These are phyloP conservation scores for Hericium coralloides DNA, from an alignment of 768 basidiomycete genomes.

Conservation along the genomic window DNA sequence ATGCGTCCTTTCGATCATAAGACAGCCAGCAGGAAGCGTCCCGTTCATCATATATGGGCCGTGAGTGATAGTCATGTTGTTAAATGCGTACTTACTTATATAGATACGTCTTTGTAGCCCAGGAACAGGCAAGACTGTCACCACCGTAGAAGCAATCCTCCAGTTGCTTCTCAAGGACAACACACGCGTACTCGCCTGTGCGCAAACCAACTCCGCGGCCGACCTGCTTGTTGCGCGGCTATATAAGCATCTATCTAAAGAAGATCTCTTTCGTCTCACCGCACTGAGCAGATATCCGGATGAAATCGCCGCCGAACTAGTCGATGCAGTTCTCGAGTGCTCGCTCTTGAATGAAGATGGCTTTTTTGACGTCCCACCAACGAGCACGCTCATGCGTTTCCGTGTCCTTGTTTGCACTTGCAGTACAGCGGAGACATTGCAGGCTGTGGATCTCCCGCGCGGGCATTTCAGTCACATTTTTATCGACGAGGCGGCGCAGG, in stretches of 20 bases:
- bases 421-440: constrained; percentile 40
- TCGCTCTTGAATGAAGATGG: constrained; percentile 25
- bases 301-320: constrained; percentile 18
- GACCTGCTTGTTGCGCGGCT: constrained; percentile 26
- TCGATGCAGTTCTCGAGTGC: constrained; percentile 28
- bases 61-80: constrained; percentile 25
- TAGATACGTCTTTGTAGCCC: constrained; percentile 19
- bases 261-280: constrained; percentile 44
- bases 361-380: constrained; percentile 35
- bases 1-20: constrained; percentile 39
- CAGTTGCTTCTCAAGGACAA: constrained; percentile 21
- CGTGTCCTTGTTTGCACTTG: constrained; percentile 53
- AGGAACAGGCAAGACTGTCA: constrained; percentile 32
- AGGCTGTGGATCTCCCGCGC: constrained; percentile 35
- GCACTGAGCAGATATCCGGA: constrained; percentile 33
- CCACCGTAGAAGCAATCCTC: constrained; percentile 28
- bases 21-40: constrained; percentile 33
- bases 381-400: constrained; percentile 31
- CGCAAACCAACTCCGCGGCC: constrained; percentile 29
- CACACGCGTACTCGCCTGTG: constrained; percentile 24
- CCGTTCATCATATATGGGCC: constrained; percentile 60
- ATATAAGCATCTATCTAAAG: constrained; percentile 6
- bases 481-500: constrained; percentile 59
- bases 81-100: not conserved
- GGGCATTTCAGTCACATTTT: constrained; percentile 57